Evolutionary conservation across 768 basidiomycete species (phyloP).

Genomic region (Mycena olivaceomarginata): DNA sequence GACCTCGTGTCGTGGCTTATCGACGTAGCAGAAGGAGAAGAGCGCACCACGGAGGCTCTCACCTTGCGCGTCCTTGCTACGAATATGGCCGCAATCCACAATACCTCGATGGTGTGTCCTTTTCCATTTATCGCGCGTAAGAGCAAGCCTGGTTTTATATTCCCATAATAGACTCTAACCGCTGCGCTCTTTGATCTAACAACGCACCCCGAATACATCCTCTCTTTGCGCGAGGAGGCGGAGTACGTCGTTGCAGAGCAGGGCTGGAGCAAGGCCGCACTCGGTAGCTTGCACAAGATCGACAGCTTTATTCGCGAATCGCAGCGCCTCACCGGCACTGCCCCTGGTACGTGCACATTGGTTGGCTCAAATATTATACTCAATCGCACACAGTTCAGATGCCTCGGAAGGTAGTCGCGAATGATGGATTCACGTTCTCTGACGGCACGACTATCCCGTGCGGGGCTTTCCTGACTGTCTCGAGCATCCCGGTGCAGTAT

Average conservation of each 20-base stretch:
- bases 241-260: background rate
- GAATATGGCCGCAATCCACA: background rate
- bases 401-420: background rate
- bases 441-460: background rate
- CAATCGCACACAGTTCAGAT: background rate
- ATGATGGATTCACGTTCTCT: background rate
- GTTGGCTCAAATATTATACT: background rate
- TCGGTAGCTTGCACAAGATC: background rate
- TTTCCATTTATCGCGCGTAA: background rate
- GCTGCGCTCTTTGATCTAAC: background rate
- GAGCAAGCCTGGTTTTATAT: background rate
- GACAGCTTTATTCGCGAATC: constrained; percentile 4
- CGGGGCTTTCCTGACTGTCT: background rate
- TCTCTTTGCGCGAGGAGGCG: background rate
- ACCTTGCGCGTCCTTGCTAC: background rate
- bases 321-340: background rate
- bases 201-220: background rate
- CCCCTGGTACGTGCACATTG: background rate
- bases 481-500: background rate
- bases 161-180: background rate
- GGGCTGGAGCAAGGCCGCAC: constrained; percentile 10
- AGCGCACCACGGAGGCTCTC: background rate
- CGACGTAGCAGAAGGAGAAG: background rate
- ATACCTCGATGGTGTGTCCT: background rate
- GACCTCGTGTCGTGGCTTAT: background rate